Percentiles rank a stretch among this genome's conserved stretches.
Evolutionary conservation across 2,329 filamentous ascomycete species (phyloP).

Genomic region (Aspergillus ochraceus): DNA sequence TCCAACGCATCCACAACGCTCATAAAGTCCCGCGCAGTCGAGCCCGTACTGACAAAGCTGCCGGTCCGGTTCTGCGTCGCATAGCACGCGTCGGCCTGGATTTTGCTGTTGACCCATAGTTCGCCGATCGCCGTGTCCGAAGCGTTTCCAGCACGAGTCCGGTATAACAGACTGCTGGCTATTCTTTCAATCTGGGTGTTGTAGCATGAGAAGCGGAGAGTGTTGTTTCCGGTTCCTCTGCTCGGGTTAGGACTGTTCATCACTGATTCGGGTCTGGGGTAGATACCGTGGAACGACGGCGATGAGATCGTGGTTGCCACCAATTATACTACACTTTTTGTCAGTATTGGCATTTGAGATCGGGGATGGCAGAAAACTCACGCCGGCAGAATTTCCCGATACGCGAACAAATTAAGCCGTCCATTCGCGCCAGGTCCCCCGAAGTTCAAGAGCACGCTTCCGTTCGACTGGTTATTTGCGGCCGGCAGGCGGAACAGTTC

Average conservation of each 20-base stretch:
- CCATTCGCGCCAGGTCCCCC: conserved; percentile 32
- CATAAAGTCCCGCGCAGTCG: conserved; percentile 46
- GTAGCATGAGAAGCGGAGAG: conserved; percentile 3
- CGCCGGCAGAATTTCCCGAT: neutral
- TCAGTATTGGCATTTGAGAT: neutral
- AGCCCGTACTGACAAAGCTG: conserved; percentile 42
- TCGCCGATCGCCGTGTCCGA: neutral
- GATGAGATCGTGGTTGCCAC: neutral
- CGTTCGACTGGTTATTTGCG: conserved; percentile 20
- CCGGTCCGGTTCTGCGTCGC: neutral
- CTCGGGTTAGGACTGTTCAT: neutral
- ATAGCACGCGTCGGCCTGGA: conserved; percentile 1
- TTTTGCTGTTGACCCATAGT: neutral
- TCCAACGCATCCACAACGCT: conserved; percentile 43
- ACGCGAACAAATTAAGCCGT: conserved; percentile 4
- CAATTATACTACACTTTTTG: neutral
- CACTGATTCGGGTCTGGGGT: neutral
- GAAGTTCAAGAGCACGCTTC: conserved; percentile 33
- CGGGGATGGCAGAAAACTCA: neutral
- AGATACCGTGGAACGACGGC: neutral
- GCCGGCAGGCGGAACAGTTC: conserved; percentile 29
- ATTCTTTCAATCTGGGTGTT: neutral
- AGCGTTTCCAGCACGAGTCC: neutral
- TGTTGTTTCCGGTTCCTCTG: conserved; percentile 3
- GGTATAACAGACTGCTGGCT: neutral